Base-by-base conservation (phyloP, 768 basidiomycete species). In the Leccinellum rugosiceps region DNA sequence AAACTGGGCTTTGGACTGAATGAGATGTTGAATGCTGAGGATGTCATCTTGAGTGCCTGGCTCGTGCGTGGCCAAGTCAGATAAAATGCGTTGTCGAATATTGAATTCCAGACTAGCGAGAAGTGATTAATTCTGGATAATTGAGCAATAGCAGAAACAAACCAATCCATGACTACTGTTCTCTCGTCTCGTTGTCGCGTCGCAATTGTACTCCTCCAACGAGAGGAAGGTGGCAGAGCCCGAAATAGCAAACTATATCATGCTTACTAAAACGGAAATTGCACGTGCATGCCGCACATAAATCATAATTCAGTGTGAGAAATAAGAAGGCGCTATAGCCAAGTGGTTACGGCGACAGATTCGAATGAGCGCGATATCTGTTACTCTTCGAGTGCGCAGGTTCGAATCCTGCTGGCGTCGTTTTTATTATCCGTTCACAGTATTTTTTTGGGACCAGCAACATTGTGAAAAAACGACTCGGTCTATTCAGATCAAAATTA, bases 261-360 rank as follows among this genome's bases (percentile, higher is more conserved):
- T 11, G 6, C 15, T 25, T 21, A 30, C 64, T 57, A 52, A 52
- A 60, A 55, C 38, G 45, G 58, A 52, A 52, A 48, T 38, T 28
- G 11, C 35, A 34, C 31, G 31, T 31, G 31, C 31, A 31, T 52
- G 23, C 17, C n/a, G 6, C 32, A 32, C 13, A 14, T 44, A n/a
- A n/a, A 17, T 4, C n/a, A 11, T n/a, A 26, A 34, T 32, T 26
- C 10, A 6, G 8, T 23, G 14, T 4, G 31, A 5, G 4, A 35
- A 9, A 2, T 1, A 0, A 0, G 1, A 52, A 38, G 74, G 73
- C 74, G 77, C 82, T 83, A 84, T 84, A 83, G 83, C 84, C 82
- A 83, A 84, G 83, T 85, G 84, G 84, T 85, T 85, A 85, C 82
- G 82, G 84, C 84, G 84, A 83, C 78, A 83, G 83, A 85, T 83